Percentiles rank a stretch among this genome's conserved stretches.
These are phyloP conservation scores for Fusarium nisikadoi DNA, from an alignment of 2,329 filamentous ascomycete genomes.

Conservation along the genomic window DNA sequence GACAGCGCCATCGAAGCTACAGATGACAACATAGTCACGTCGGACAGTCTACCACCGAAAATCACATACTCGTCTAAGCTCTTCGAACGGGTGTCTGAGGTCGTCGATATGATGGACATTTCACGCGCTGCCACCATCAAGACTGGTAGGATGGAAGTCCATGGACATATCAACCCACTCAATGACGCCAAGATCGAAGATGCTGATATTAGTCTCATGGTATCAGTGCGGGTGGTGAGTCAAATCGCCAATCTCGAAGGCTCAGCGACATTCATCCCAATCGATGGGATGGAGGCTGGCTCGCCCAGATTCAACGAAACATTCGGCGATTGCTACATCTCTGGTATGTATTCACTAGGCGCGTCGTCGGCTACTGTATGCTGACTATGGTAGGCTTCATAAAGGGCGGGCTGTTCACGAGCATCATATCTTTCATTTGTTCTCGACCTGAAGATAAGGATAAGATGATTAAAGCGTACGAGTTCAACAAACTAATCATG, in stretches of 20 bases:
- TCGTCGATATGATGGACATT: slow-evolving; percentile 4
- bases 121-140: slow-evolving; percentile 1
- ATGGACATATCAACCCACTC: neutral
- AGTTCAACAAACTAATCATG: too few species aligned
- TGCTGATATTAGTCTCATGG: slow-evolving; percentile 8
- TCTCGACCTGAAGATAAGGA: neutral
- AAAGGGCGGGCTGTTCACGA: slow-evolving; percentile 4
- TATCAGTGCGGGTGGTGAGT: slow-evolving; percentile 17
- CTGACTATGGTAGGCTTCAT: slow-evolving; percentile 1
- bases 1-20: neutral
- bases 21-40: neutral
- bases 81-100: neutral
- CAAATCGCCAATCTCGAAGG: slow-evolving; percentile 1
- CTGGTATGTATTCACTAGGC: neutral
- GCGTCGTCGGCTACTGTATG: accelerated
- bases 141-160: neutral
- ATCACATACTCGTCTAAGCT: neutral
- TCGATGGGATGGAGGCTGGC: neutral
- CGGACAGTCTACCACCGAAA: neutral
- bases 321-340: slow-evolving; percentile 7
- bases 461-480: neutral
- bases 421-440: slow-evolving; percentile 1
- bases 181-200: slow-evolving; percentile 12
- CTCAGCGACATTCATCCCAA: neutral
- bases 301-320: neutral